A percentile compares a stretch with the other conserved stretches of the same genome.
These are phyloP conservation scores for Colletotrichum destructivum DNA, from an alignment of 2,329 filamentous ascomycete species.

Conservation along the genomic window DNA sequence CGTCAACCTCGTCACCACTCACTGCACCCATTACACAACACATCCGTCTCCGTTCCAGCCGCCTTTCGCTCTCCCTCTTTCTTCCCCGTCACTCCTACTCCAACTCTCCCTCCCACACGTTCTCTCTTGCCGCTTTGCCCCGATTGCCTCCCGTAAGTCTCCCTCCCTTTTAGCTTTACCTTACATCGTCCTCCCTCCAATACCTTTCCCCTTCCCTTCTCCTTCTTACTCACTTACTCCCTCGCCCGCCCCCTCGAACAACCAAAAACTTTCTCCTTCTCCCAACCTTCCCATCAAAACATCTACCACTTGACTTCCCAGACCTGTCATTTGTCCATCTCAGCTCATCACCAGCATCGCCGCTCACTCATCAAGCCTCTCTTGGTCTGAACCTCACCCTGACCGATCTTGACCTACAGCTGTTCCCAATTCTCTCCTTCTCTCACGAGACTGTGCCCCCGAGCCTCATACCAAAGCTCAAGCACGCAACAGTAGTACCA, in stretches of 20 bases:
- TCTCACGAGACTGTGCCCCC: not conserved
- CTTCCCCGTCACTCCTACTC: conserved; percentile 15
- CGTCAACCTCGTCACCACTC: conserved; percentile 40
- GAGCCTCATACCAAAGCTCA: conserved; percentile 1
- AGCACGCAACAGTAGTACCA: not conserved
- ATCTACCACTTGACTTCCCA: conserved; percentile 4
- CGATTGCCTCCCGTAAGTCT: conserved; percentile 9
- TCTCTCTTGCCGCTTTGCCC: not conserved
- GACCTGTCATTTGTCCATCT: not conserved
- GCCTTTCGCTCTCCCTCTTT: not conserved
- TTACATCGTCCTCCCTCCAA: conserved; percentile 26
- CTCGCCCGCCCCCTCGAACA: not conserved
- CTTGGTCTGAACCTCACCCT: not conserved
- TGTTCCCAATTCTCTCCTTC: not conserved
- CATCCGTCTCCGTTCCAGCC: conserved; percentile 34
- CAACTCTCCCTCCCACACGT: conserved; percentile 1
- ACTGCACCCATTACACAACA: conserved; percentile 27
- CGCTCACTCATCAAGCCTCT: not conserved
- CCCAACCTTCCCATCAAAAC: conserved; percentile 21
- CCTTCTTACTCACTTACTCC: not conserved
- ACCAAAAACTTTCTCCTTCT: conserved; percentile 28
- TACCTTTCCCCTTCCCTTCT: conserved; percentile 10
- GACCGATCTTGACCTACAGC: not conserved
- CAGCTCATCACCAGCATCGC: not conserved
- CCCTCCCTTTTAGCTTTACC: conserved; percentile 33